phyloP scores from a whole-genome alignment of 139 green algal genomes.

The Chlorella sp. region DNA sequence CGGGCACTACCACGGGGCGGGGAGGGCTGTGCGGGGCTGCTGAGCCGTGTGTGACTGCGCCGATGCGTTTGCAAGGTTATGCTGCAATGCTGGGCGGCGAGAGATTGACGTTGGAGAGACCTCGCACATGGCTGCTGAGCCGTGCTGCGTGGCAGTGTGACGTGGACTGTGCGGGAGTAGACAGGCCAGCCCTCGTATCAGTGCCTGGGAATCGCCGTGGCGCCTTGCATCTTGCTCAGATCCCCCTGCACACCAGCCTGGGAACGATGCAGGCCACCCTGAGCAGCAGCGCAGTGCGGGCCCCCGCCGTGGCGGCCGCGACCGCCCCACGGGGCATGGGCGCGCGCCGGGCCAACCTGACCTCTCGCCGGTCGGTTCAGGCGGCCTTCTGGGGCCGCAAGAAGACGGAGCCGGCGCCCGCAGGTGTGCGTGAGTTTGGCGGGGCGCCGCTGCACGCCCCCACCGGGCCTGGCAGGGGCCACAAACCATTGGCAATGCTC shows the following conservation, averaged over 20 bases:
- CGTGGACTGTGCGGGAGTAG: too few species aligned
- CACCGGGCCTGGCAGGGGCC: neutral
- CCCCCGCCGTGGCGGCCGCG: neutral
- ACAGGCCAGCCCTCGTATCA: too few species aligned
- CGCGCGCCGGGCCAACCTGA: neutral
- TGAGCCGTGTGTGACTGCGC: too few species aligned
- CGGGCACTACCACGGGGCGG: neutral
- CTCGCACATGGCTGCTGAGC: too few species aligned
- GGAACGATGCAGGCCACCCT: too few species aligned
- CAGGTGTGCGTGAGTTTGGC: neutral
- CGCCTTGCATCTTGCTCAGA: too few species aligned
- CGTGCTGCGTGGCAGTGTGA: too few species aligned
- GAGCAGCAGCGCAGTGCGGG: too few species aligned
- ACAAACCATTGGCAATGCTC: neutral
- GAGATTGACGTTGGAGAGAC: too few species aligned
- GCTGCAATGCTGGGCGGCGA: too few species aligned
- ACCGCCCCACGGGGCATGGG: neutral
- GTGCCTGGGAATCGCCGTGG: too few species aligned
- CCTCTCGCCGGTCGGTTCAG: neutral
- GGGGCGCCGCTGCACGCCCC: neutral
- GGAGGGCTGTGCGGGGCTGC: neutral
- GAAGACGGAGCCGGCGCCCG: conserved; percentile 15
- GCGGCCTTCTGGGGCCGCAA: conserved; percentile 14
- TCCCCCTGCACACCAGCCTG: too few species aligned
- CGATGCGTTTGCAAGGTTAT: neutral